Conservation (phyloP, 257 asterid species). For the Gentiana macrophylla region DNA sequence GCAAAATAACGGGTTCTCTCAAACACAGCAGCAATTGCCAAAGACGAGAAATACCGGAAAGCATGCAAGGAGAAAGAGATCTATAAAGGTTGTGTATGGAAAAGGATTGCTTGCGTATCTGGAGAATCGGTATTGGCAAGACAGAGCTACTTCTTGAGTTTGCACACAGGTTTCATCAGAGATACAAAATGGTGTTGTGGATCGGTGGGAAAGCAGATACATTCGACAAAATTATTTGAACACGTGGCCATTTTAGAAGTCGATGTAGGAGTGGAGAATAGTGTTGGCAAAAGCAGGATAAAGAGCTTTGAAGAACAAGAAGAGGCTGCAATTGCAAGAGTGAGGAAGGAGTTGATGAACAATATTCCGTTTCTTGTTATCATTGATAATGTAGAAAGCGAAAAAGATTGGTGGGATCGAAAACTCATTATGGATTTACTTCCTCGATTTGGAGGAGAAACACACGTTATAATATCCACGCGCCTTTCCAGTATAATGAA, state of each 20-base stretch:
- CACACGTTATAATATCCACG: constrained; percentile 79
- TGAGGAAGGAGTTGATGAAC: constrained; percentile 77
- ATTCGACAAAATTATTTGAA: constrained; percentile 68
- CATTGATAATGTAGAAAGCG: constrained; percentile 80
- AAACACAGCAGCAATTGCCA: constrained; percentile 18
- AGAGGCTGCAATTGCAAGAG: constrained; percentile 60
- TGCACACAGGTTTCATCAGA: constrained; percentile 63
- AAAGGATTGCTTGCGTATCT: constrained; percentile 72
- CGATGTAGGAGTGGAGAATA: constrained; percentile 67
- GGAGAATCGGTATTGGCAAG: constrained; percentile 82
- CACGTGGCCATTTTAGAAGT: constrained; percentile 65
- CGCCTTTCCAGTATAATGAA: constrained; percentile 64
- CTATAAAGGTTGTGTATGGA: constrained; percentile 52
- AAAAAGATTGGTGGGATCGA: constrained; percentile 98
- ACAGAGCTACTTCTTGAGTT: constrained; percentile 75
- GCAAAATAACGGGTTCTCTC: constrained; percentile 41
- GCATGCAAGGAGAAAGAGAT: constrained; percentile 44
- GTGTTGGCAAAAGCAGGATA: constrained; percentile 37
- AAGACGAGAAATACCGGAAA: constrained; percentile 28
- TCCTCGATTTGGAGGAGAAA: constrained; percentile 87
- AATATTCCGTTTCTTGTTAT: constrained; percentile 62
- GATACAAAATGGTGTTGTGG: constrained; percentile 82
- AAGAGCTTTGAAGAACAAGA: constrained; percentile 86
- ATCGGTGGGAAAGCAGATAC: constrained; percentile 76
- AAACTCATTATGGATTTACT: constrained; percentile 82